Base-by-base conservation (phyloP, 345 rosid species). In the Sonneratia alba region DNA sequence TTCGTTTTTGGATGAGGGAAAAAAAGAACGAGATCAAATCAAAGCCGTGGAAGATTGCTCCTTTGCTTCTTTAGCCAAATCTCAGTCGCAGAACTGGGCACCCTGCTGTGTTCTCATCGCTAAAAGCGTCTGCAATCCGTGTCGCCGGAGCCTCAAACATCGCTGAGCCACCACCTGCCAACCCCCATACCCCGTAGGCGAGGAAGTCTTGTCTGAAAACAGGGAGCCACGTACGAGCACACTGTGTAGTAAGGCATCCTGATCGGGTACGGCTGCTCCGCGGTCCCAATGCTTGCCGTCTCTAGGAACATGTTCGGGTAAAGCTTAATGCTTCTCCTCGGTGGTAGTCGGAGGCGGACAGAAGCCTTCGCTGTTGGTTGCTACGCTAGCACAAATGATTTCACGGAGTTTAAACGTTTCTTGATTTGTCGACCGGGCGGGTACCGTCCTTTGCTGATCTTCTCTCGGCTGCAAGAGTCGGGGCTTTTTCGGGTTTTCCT, bases 121-220 rank as follows among this genome's bases (percentile, higher is more conserved):
- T n/a, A n/a, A n/a, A n/a, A n/a, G n/a, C n/a, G 76, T 87, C 88
- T 66, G 77, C 85, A 14, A 80, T 86, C 43, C 72, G 63, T 7
- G 69, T 69, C 19, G 72, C 57, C 0, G 86, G 83, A 14, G 73
- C 12, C 72, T 80, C 79, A 67, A 24, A 68, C 45, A 67, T 63
- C 16, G 81, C 62, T 68, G 86, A 27, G 27, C 38, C 0, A 47
- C 76, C 18, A 70, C 38, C 19, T 62, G 73, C 51, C 69, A 51
- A 34, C 47, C 75, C 51, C 74, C 73, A 78, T 55, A 71, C 71
- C 43, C 43, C 65, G 73, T 38, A 24, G 79, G 21, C 0, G 76
- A 67, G 71, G 76, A 27, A 70, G 72, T 71, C 49, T 4, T n/a
- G n/a, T n/a, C n/a, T n/a, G n/a, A n/a, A n/a, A n/a, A n/a, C n/a